Percentiles rank a stretch among this genome's conserved stretches.
Evolutionary conservation across 768 basidiomycete species (phyloP).

Genomic region (Pholiota conissans): DNA sequence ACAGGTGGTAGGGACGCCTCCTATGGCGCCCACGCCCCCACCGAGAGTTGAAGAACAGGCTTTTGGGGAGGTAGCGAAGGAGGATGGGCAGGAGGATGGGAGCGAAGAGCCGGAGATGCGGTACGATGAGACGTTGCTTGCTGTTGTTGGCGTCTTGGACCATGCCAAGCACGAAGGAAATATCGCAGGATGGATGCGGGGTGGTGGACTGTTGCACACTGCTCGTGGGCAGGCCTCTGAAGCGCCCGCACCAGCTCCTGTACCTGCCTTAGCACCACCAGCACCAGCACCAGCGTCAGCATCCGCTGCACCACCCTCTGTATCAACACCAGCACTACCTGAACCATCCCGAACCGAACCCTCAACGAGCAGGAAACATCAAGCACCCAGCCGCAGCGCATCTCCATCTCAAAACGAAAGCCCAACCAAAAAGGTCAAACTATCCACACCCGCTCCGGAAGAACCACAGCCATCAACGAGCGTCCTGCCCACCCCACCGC

Average conservation of each 20-base stretch:
- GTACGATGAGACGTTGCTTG: constrained; percentile 60
- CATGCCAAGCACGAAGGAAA: constrained; percentile 57
- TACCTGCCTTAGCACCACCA: not conserved
- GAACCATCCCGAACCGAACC: not conserved
- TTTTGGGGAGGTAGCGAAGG: not conserved
- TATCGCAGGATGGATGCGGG: constrained; percentile 66
- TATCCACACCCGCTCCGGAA: not conserved
- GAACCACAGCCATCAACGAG: not conserved
- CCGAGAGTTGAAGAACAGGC: not conserved
- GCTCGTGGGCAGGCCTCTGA: not conserved
- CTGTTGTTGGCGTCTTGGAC: constrained; percentile 68
- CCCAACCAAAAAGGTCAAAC: not conserved
- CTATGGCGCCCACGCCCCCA: not conserved
- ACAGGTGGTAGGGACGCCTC: not conserved
- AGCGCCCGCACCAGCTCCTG: too few relatives aligned
- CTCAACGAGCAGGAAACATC: not conserved
- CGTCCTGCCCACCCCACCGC: not conserved
- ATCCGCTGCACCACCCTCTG: too few relatives aligned
- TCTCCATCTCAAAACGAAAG: not conserved
- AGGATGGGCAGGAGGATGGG: not conserved
- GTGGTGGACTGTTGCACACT: constrained; percentile 44
- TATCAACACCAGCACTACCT: too few relatives aligned
- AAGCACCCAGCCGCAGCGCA: not conserved
- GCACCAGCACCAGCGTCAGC: too few relatives aligned
- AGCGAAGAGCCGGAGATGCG: constrained; percentile 2